Conservation (phyloP, 2,329 filamentous ascomycete species). For the Neofusicoccum ribis region DNA sequence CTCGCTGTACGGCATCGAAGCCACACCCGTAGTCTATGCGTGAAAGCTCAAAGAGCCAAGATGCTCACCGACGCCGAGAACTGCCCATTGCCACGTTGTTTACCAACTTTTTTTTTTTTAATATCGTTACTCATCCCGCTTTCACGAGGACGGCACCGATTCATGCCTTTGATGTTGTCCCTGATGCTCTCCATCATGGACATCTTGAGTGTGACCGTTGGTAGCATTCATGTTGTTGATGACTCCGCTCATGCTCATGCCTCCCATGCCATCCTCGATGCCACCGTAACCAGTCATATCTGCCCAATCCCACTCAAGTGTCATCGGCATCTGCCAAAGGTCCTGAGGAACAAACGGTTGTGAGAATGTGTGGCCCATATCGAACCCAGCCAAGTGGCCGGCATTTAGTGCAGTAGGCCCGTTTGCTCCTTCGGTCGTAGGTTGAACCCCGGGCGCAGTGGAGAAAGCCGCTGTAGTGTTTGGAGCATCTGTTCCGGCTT, state of each 20-base stretch:
- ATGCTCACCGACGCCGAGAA: neutral
- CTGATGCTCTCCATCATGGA: neutral
- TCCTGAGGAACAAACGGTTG: constrained; percentile 91
- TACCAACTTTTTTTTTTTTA: neutral
- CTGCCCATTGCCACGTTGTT: neutral
- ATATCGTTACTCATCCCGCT: neutral
- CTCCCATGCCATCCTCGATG: constrained; percentile 31
- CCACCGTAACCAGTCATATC: constrained; percentile 44
- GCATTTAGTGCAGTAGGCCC: constrained; percentile 10
- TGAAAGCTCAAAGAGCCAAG: neutral
- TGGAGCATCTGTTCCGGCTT: neutral
- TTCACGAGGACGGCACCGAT: neutral
- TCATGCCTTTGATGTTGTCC: neutral
- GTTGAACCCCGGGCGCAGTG: neutral
- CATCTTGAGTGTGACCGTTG: neutral
- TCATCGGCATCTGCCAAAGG: constrained; percentile 94
- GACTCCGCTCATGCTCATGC: constrained; percentile 19
- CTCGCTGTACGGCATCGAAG: neutral
- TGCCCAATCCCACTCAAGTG: constrained; percentile 85
- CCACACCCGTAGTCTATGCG: neutral
- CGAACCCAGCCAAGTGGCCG: neutral
- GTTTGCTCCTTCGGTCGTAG: neutral
- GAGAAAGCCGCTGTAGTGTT: neutral
- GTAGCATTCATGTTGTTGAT: neutral
- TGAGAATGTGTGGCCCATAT: constrained; percentile 56